Base-by-base conservation (phyloP, 305 asterid species). In the Coffea humblotiana region DNA sequence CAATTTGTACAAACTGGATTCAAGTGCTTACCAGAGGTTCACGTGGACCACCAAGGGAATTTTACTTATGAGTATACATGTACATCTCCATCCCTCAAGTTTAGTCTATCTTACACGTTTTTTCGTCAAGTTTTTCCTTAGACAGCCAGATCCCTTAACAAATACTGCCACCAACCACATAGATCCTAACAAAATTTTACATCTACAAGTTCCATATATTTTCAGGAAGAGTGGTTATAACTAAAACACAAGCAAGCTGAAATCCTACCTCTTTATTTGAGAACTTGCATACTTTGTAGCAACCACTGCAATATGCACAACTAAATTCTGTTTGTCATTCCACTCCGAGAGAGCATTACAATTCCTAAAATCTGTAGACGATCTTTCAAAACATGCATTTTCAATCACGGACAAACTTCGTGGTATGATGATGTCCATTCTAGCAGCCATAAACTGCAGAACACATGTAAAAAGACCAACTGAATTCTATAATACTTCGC, bases 341-440 rank as follows among this genome's bases (percentile, higher is more conserved):
- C 58, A 72, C n/a, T 78, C 35, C 29, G 40, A 25, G 27, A 35
- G 61, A 13, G 78, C 10, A 23, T 72, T 32, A 63, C 56, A 27
- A 72, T 19, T 72, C 77, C 65, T 56, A 58, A 49, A 80, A 68
- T 63, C 47, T 71, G 32, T 8, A 80, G 2, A 60, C 8, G 72
- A 64, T 32, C 75, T 69, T 77, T 70, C 84, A 75, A 81, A 70
- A 77, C 61, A 76, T 47, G 48, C 80, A 45, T 29, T 76, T 70
- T 69, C 76, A 65, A 25, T 35, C 40, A 63, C 25, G 69, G 75
- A 77, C 58, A 74, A 58, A 32, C 21, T 18, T 14, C 63, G 75
- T 32, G 70, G 68, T 48, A 49, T 16, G 11, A 40, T 71, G 76
- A 12, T 67, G 79, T 75, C 76, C 61, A 74, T 51, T 40, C 45